Evolutionary conservation across 2,329 filamentous ascomycete genomes (phyloP).

Genomic region (Paracoccidioides lutzii): DNA sequence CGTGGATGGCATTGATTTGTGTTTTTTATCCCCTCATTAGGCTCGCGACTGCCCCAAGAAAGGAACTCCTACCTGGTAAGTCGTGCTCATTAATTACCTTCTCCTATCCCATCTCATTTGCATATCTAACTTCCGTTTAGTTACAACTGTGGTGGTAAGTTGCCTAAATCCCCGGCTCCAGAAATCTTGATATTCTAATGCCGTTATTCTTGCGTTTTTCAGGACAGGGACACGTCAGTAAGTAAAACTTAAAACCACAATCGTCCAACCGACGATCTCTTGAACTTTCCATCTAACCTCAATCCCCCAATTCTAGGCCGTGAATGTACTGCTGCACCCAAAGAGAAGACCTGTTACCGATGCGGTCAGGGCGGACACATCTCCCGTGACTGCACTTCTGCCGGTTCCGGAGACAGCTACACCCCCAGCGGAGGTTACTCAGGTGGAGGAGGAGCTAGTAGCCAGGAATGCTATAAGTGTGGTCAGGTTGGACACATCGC

Average conservation of each 20-base stretch:
- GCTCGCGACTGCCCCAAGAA: slow-evolving; percentile 78
- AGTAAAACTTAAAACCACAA: slow-evolving; percentile 22
- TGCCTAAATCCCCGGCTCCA: slow-evolving; percentile 6
- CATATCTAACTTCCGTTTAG: slow-evolving; percentile 30
- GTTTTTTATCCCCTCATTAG: slow-evolving; percentile 33
- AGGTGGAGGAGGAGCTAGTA: slow-evolving; percentile 23
- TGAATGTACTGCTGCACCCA: slow-evolving; percentile 79
- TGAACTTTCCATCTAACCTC: not conserved
- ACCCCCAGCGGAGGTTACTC: slow-evolving; percentile 35
- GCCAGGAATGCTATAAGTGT: slow-evolving; percentile 93
- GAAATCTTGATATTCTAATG: not conserved
- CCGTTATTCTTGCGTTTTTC: slow-evolving; percentile 11
- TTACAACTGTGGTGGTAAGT: slow-evolving; percentile 70
- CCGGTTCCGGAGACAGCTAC: slow-evolving; percentile 34
- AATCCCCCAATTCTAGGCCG: slow-evolving; percentile 44
- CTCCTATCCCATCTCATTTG: not conserved
- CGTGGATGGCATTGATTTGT: slow-evolving; percentile 11
- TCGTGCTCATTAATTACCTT: slow-evolving; percentile 7
- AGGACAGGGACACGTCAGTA: slow-evolving; percentile 66
- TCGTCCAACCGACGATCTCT: not conserved
- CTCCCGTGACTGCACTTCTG: slow-evolving; percentile 58
- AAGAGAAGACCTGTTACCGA: slow-evolving; percentile 61
- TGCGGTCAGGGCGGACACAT: slow-evolving; percentile 74
- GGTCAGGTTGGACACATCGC: slow-evolving; percentile 94
- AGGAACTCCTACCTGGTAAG: slow-evolving; percentile 69